Conservation (phyloP, 192 early-diverging fungal species). For the Glomus cerebriforme region DNA sequence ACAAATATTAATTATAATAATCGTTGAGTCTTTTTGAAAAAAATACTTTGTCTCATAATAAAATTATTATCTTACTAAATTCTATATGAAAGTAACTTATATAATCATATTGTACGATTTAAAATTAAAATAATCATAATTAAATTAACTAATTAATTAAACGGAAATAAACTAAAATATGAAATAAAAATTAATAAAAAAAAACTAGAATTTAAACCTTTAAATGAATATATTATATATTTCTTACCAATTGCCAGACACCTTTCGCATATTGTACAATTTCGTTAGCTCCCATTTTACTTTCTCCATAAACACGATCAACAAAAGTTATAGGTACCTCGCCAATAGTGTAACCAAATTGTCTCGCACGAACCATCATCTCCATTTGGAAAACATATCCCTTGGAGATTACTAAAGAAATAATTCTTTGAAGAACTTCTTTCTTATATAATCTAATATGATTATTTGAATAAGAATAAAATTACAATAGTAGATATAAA, state of each 20-base stretch:
- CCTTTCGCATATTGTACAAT: slow-evolving; percentile 94
- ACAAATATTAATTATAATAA: not conserved
- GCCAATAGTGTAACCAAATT: slow-evolving; percentile 83
- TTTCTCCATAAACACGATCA: slow-evolving; percentile 96
- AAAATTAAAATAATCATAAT: too few species aligned
- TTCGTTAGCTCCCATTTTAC: slow-evolving; percentile 93
- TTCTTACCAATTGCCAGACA: slow-evolving; percentile 65
- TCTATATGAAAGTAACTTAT: too few species aligned
- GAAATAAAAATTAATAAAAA: not conserved
- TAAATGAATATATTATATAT: not conserved
- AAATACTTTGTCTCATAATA: too few species aligned
- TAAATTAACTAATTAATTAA: not conserved
- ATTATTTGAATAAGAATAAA: not conserved
- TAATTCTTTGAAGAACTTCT: slow-evolving; percentile 81
- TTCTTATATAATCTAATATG: slow-evolving; percentile 84
- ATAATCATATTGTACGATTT: too few species aligned
- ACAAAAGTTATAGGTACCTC: slow-evolving; percentile 98
- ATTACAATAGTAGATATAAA: not conserved
- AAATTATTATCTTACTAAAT: too few species aligned
- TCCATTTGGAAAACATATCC: slow-evolving; percentile 99
- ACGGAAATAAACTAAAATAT: not conserved
- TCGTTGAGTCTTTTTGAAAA: too few species aligned
- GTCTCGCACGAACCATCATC: slow-evolving; percentile 97
- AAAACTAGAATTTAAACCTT: not conserved
- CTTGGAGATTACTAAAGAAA: slow-evolving; percentile 87